Conservation (phyloP, 2,329 filamentous ascomycete genomes). For the Xylaria sp. region DNA sequence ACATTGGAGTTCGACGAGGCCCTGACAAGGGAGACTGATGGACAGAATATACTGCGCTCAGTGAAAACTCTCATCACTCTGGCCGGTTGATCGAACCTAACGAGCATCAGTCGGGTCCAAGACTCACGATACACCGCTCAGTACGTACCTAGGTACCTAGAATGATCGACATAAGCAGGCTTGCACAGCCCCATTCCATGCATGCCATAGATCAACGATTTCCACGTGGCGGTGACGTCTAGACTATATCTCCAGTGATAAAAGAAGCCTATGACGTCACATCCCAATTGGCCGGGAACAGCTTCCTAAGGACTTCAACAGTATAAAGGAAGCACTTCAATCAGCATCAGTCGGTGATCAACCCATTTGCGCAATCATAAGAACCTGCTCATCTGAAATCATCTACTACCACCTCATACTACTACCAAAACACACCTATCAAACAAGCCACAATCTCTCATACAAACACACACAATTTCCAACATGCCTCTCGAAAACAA, state of each 20-base stretch:
- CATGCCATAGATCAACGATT: neutral
- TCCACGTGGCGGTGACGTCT: constrained; percentile 21
- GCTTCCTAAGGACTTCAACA: neutral
- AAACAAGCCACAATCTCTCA: neutral
- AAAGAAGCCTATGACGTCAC: constrained; percentile 19
- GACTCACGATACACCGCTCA: neutral
- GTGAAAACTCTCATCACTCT: no score
- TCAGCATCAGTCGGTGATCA: neutral
- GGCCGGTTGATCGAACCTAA: neutral
- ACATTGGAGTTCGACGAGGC: neutral
- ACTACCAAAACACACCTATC: neutral
- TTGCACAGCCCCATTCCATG: neutral
- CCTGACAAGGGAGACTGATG: neutral
- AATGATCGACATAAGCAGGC: neutral
- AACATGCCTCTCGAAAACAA: constrained; percentile 47
- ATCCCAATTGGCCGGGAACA: neutral
- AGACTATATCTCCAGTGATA: neutral
- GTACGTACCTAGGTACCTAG: neutral
- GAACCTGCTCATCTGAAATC: neutral
- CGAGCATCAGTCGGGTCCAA: neutral
- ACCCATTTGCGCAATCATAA: neutral
- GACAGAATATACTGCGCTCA: no score
- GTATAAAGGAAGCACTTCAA: neutral
- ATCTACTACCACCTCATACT: neutral
- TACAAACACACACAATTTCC: neutral